Evolutionary conservation across 2,329 filamentous ascomycete species (phyloP).

Genomic region (Colletotrichum plurivorum): DNA sequence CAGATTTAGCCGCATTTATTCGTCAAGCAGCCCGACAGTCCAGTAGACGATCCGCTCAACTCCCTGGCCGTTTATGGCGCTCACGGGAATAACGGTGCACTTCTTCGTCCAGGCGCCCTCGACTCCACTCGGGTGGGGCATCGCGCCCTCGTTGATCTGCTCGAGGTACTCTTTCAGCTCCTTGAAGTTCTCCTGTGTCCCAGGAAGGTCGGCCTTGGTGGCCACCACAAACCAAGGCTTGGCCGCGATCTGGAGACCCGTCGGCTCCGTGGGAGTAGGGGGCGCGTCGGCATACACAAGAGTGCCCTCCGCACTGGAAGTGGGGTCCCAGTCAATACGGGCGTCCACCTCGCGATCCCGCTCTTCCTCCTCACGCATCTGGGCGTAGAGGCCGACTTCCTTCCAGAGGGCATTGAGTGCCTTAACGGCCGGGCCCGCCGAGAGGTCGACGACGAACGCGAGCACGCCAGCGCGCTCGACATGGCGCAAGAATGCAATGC

Average conservation of each 20-base stretch:
- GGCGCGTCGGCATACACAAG: conserved; percentile 50
- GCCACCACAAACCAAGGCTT: conserved; percentile 98
- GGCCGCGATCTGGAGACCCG: conserved; percentile 81
- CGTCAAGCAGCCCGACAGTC: conserved; percentile 77
- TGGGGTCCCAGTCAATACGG: conserved; percentile 71
- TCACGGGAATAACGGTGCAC: conserved; percentile 84
- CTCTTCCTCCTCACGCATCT: conserved; percentile 82
- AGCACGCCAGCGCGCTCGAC: conserved; percentile 94
- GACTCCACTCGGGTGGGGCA: conserved; percentile 80
- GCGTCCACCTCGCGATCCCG: conserved; percentile 72
- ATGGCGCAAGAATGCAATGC: conserved; percentile 92
- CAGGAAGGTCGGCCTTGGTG: conserved; percentile 89
- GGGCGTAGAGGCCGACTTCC: conserved; percentile 89
- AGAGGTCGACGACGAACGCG: conserved; percentile 92
- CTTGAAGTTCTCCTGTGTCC: conserved; percentile 83
- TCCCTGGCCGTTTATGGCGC: conserved; percentile 89
- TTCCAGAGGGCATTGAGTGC: conserved; percentile 88
- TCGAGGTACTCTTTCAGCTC: conserved; percentile 79
- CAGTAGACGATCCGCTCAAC: conserved; percentile 82
- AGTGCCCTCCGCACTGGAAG: conserved; percentile 54
- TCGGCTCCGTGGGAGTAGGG: conserved; percentile 44
- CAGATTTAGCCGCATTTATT: conserved; percentile 45
- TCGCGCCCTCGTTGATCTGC: conserved; percentile 71
- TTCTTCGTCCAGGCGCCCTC: conserved; percentile 70
- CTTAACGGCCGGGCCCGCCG: conserved; percentile 81